These are phyloP conservation scores for Coniochaeta hoffmannii DNA, from an alignment of 2,329 filamentous ascomycete species.

Conservation along the genomic window DNA sequence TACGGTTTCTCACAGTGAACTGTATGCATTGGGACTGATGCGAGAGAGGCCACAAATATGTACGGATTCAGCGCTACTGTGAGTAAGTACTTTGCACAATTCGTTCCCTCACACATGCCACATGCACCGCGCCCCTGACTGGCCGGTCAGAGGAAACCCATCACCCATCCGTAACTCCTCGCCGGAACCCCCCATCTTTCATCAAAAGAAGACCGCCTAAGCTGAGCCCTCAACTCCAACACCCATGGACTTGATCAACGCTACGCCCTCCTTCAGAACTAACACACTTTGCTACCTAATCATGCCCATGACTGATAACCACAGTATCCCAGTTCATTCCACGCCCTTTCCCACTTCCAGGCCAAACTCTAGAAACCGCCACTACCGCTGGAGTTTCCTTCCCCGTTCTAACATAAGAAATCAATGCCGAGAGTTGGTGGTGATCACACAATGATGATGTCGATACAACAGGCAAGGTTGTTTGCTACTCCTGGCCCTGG, in stretches of 20 bases:
- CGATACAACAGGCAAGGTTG: neutral
- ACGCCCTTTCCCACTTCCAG: neutral
- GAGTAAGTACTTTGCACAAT: too few relatives aligned
- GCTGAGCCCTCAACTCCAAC: neutral
- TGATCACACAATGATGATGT: neutral
- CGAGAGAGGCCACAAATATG: neutral
- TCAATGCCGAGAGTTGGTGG: too few relatives aligned
- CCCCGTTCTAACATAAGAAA: neutral
- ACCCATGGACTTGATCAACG: neutral
- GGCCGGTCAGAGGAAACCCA: neutral
- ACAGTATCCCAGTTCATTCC: neutral
- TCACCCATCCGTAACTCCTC: neutral
- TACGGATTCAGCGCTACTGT: neutral
- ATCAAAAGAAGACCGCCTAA: neutral
- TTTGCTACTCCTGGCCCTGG: neutral
- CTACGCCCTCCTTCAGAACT: neutral
- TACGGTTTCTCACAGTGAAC: neutral
- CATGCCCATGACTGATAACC: neutral
- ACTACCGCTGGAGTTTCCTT: too few relatives aligned
- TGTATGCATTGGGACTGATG: neutral
- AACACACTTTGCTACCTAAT: neutral
- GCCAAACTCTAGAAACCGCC: neutral
- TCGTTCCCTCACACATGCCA: neutral
- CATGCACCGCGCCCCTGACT: neutral
- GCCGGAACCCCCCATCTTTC: neutral